Evolutionary conservation across 441 rosid genomes (phyloP).

Genomic region (Erodium texanum): DNA sequence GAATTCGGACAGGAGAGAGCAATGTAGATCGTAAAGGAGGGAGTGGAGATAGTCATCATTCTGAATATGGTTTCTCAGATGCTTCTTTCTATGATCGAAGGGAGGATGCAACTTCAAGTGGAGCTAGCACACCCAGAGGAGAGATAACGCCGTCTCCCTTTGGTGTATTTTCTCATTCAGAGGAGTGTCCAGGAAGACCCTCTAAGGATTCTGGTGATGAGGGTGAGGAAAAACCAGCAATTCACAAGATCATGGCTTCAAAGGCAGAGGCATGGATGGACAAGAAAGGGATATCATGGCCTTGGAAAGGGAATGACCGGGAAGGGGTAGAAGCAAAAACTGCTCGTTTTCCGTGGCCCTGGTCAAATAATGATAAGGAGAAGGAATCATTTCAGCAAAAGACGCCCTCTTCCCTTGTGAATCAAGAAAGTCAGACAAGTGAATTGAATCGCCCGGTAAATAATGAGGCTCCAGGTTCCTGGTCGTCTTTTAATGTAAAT

Average conservation of each 20-base stretch:
- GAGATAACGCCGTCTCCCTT: slow-evolving; percentile 43
- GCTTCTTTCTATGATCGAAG: slow-evolving; percentile 44
- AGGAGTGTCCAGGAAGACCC: slow-evolving; percentile 36
- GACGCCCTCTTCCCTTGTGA: slow-evolving; percentile 30
- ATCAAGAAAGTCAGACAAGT: slow-evolving; percentile 34
- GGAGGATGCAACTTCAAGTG: slow-evolving; percentile 77
- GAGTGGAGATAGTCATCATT: slow-evolving; percentile 56
- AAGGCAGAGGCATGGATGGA: slow-evolving; percentile 82
- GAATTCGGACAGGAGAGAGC: slow-evolving; percentile 50
- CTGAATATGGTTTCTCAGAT: slow-evolving; percentile 52
- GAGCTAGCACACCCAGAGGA: slow-evolving; percentile 87
- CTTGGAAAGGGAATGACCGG: slow-evolving; percentile 81
- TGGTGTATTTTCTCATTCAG: slow-evolving; percentile 44
- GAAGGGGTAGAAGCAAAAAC: slow-evolving; percentile 51
- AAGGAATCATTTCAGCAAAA: slow-evolving; percentile 34
- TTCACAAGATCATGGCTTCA: slow-evolving; percentile 56
- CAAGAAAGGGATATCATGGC: slow-evolving; percentile 82
- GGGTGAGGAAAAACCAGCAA: slow-evolving; percentile 56
- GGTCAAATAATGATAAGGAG: slow-evolving; percentile 50
- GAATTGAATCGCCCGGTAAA: slow-evolving; percentile 39
- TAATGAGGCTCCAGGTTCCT: slow-evolving; percentile 64
- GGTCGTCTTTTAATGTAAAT: slow-evolving; percentile 68
- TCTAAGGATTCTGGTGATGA: slow-evolving; percentile 62
- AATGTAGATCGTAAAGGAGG: slow-evolving; percentile 54
- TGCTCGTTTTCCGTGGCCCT: slow-evolving; percentile 41